Base-by-base conservation (phyloP, 768 basidiomycete species). In the Mrakia gelida region DNA sequence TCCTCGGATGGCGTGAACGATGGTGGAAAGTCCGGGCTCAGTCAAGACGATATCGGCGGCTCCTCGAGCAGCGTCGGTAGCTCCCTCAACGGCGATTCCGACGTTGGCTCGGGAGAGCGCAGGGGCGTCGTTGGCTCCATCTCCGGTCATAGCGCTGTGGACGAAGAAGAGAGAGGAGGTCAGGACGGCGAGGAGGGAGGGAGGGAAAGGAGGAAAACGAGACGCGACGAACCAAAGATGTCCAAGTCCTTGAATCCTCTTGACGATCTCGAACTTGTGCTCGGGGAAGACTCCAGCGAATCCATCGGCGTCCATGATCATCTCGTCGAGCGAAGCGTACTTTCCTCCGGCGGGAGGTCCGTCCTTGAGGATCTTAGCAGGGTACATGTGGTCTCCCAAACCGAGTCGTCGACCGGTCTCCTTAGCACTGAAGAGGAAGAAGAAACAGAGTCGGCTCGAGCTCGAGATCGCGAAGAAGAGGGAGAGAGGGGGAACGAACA, bases 251-350 rank as follows among this genome's bases (percentile, higher is more conserved):
- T 98, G 96, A 75, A 98, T 91, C 81, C 95, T 93, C 88, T 96
- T 97, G 87, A 98, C 96, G 80, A 98, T 98, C 86, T 98, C 96
- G 84, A 96, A 98, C 89, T 98, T 98, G 92, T 97, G 96, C 86
- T 96, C 95, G 76, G 95, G 95, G 93, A 96, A 98, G 81, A 96
- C 95, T 84, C 96, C 96, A 65, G 96, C 96, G 86, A 98, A 98
- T 82, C 96, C 96, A 85, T 98, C 96, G 41, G 96, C 96, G 82
- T 98, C 96, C 90, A 98, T 91, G 84, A 98, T 98, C 95, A 98
- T 97, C 85, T 95, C 94, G 81, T 98, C 95, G 82, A 98, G 89
- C 74, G 87, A 89, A 74, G 87, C 86, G 87, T 93, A 91, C 87
- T 91, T 92, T 87, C 91, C 87, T 73, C 92, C 94, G 78, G 93